These are phyloP conservation scores for Lodderomyces parapsilosis DNA, from an alignment of 1,139 yeast genomes.

Conservation along the genomic window DNA sequence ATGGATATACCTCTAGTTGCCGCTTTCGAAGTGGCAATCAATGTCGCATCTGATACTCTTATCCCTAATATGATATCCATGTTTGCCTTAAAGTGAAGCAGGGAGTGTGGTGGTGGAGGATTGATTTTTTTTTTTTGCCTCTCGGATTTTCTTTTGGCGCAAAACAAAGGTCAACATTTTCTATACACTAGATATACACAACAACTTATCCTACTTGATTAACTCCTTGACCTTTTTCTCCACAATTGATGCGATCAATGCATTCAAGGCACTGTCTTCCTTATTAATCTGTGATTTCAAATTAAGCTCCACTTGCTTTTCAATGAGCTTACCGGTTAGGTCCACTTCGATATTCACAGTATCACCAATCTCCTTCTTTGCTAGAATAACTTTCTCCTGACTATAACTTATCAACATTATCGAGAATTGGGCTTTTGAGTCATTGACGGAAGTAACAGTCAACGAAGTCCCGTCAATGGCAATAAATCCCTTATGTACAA, in stretches of 20 bases:
- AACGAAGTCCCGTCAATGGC: slow-evolving; percentile 92
- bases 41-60: slow-evolving; percentile 74
- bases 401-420: slow-evolving; percentile 93
- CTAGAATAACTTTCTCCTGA: slow-evolving; percentile 76
- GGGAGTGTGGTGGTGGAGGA: neutral
- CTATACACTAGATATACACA: neutral
- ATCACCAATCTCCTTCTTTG: slow-evolving; percentile 61
- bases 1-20: slow-evolving; percentile 92
- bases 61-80: slow-evolving; percentile 94
- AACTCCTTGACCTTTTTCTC: slow-evolving; percentile 43
- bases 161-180: neutral
- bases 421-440: slow-evolving; percentile 56
- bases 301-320: slow-evolving; percentile 69
- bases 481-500: slow-evolving; percentile 92
- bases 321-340: slow-evolving; percentile 86
- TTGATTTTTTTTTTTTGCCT: slow-evolving; percentile 9
- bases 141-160: slow-evolving; percentile 1
- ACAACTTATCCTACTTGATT: slow-evolving; percentile 6
- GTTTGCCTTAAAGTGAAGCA: neutral
- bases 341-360: slow-evolving; percentile 90
- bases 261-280: slow-evolving; percentile 35
- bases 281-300: slow-evolving; percentile 55
- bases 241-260: slow-evolving; percentile 50
- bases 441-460: slow-evolving; percentile 79
- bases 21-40: slow-evolving; percentile 91